Conservation (phyloP, 345 rosid genomes). For the Physaria fendleri region DNA sequence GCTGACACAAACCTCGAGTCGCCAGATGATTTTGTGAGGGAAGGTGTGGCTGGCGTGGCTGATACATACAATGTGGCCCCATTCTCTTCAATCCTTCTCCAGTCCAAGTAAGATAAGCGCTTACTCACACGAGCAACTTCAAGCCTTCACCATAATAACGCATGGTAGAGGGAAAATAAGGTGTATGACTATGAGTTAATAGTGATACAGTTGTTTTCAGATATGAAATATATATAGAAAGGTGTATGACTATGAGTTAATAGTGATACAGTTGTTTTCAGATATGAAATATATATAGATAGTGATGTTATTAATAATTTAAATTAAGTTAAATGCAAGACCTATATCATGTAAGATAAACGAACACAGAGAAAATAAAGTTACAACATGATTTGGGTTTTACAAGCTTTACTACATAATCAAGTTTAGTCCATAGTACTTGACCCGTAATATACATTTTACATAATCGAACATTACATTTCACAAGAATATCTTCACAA, state of each 20-base stretch:
- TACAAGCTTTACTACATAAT: neutral
- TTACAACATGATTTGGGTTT: neutral
- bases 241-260: neutral
- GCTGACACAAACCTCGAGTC: conserved; percentile 74
- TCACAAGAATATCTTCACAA: neutral
- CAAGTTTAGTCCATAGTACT: neutral
- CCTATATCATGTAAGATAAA: neutral
- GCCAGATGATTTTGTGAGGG: conserved; percentile 52
- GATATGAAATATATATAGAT: neutral
- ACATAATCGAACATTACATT: neutral
- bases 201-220: no score
- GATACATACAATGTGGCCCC: conserved; percentile 60
- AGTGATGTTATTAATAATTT: neutral
- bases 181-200: neutral
- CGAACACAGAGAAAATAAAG: neutral
- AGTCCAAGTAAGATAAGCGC: conserved; percentile 42
- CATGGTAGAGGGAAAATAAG: neutral
- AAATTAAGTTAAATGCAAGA: neutral
- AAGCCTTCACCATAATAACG: neutral
- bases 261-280: no score
- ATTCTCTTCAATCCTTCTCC: conserved; percentile 60
- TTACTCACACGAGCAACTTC: conserved; percentile 11
- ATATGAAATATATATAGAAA: neutral
- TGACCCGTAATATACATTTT: neutral
- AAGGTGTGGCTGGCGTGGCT: conserved; percentile 57